These are phyloP conservation scores for Polytrichum commune DNA, from an alignment of 225 moss, liverwort and hornwort genomes.

Conservation along the genomic window DNA sequence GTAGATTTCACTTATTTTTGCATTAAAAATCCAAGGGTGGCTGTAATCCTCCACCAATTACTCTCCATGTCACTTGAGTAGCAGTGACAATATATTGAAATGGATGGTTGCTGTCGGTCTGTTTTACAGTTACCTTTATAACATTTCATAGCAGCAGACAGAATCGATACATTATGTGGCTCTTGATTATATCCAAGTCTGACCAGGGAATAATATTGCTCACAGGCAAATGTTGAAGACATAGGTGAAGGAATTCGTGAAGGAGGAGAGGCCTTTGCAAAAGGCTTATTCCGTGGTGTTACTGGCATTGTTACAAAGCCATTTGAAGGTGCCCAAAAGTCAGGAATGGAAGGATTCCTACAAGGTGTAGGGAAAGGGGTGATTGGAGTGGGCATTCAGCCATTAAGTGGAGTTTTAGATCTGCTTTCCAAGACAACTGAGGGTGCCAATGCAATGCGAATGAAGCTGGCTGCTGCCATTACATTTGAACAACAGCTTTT, in stretches of 20 bases:
- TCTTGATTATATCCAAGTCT: too few relatives aligned
- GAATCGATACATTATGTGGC: too few relatives aligned
- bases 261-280: slow-evolving; percentile 95
- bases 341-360: slow-evolving; percentile 93
- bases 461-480: slow-evolving; percentile 91
- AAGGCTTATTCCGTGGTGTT: slow-evolving; percentile 92
- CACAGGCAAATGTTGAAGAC: slow-evolving; percentile 95
- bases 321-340: slow-evolving; percentile 84
- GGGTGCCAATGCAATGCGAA: slow-evolving; percentile 91
- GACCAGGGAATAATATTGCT: background rate
- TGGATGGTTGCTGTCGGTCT: too few relatives aligned
- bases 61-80: too few relatives aligned
- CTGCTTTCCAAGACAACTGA: slow-evolving; percentile 95
- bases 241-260: slow-evolving; percentile 92
- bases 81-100: too few relatives aligned
- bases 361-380: slow-evolving; percentile 98
- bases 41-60: too few relatives aligned
- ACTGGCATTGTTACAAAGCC: slow-evolving; percentile 98
- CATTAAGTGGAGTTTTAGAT: slow-evolving; percentile 91
- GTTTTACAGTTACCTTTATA: too few relatives aligned
- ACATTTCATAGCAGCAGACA: too few relatives aligned
- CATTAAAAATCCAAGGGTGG: too few relatives aligned
- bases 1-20: too few relatives aligned
- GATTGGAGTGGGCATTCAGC: slow-evolving; percentile 87
- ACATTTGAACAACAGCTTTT: slow-evolving; percentile 78